Base-by-base conservation (phyloP, 139 green algal species). In the Chloropicon primus region DNA sequence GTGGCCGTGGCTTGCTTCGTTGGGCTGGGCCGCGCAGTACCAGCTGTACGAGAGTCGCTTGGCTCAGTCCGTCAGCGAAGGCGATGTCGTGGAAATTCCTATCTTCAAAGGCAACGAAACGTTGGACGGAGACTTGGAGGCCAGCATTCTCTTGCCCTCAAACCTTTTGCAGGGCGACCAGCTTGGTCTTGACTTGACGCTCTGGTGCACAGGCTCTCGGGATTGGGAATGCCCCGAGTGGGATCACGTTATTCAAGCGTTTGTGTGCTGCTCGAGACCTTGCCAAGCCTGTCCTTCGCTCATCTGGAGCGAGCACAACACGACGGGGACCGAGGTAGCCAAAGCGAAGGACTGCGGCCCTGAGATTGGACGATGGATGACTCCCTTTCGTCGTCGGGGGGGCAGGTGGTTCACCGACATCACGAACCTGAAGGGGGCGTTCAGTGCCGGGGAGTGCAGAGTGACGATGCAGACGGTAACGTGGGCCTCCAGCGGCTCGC, bases 341-440 rank as follows among this genome's bases (percentile, higher is more conserved):
- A n/a, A n/a, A n/a, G n/a, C n/a, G n/a, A 10, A 29, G 26, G 1
- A 1, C 26, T 88, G 86, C 29, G 86, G 86, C 0, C 26, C 80
- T n/a, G 86, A 90, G 78, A 74, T 90, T 22, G 86, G 82, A 1
- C 75, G 86, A 0, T 90, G 86, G 86, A 83, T 87, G 25, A 90
- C 86, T 0, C 86, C 86, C 1, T 90, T 90, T 79, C 79, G 84
- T 73, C 81, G 83, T 1, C 78, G 84, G 22, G 74, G 82, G 2
- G 86, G 84, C 0, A 73, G 72, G 2, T 88, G 84, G 84, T 72
- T 90, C 27, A 90, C 81, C 21, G 86, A 90, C 76, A 81, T 87
- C 21, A 85, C 79, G 22, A 88, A 62, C 41, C 41, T 62, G 41
- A 62, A 62, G 41, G 41, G 41, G 41, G 41, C 41, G 10, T 62